Conservation (phyloP, 1,284 basidiomycete species). For the Phellopilus nigrolimitatus region DNA sequence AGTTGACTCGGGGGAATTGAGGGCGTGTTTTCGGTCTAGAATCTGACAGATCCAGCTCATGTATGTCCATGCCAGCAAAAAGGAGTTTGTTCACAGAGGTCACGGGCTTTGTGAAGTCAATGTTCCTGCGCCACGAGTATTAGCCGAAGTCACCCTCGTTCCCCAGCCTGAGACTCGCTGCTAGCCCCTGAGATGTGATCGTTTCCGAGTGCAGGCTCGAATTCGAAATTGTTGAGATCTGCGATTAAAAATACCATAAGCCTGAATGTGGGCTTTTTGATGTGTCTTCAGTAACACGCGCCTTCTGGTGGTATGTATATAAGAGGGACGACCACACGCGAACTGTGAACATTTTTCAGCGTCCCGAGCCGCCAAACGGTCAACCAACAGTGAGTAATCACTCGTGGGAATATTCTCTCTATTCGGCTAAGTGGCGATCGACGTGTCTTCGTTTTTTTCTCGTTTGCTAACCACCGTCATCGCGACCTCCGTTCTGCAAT, state of each 20-base stretch:
- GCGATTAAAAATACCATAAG: not conserved
- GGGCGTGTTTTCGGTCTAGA: not conserved
- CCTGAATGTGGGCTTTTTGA: not conserved
- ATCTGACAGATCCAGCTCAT: not conserved
- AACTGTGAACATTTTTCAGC: not conserved
- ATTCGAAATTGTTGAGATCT: not conserved
- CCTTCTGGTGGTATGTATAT: not conserved
- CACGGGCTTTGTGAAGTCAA: not conserved
- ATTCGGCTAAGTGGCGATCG: not conserved
- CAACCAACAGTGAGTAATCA: not conserved
- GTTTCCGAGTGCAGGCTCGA: not conserved
- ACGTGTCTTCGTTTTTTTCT: constrained; percentile 2
- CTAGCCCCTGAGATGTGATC: not conserved
- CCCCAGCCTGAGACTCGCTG: not conserved
- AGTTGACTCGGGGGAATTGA: not conserved
- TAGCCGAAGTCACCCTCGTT: constrained; percentile 14
- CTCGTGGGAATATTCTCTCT: constrained; percentile 1
- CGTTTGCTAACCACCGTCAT: not conserved
- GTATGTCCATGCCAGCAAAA: not conserved
- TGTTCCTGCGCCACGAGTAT: constrained; percentile 6
- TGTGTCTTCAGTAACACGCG: not conserved
- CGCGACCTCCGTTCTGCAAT: not conserved
- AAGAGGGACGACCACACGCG: not conserved
- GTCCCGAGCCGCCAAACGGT: not conserved
- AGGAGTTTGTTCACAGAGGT: not conserved